Evolutionary conservation across 202 grass and related monocot species (phyloP).

Genomic region (Panicum hallii): DNA sequence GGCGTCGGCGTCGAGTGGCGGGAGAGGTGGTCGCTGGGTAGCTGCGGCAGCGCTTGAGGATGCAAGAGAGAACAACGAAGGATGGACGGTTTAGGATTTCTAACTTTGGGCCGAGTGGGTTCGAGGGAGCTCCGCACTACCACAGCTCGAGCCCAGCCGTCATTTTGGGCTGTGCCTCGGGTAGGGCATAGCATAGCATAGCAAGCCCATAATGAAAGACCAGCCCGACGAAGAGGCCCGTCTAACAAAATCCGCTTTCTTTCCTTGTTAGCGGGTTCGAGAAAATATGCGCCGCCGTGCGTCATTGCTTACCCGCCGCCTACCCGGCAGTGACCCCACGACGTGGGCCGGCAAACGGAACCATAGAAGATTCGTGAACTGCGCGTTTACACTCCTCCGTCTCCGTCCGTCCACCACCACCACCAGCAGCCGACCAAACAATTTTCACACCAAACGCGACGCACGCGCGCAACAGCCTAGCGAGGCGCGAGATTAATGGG

Average conservation of each 20-base stretch:
- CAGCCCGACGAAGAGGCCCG: not conserved
- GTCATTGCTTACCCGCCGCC: slow-evolving; percentile 22
- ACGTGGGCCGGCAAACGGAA: not conserved
- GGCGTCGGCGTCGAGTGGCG: too few species aligned
- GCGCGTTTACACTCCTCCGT: too few species aligned
- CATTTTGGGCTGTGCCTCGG: too few species aligned
- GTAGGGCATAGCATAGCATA: too few species aligned
- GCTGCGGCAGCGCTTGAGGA: too few species aligned
- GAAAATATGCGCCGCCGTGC: not conserved
- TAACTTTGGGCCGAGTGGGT: too few species aligned
- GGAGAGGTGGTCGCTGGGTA: too few species aligned
- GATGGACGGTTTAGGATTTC: too few species aligned
- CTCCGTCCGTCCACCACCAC: too few species aligned
- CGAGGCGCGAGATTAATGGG: not conserved
- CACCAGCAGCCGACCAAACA: too few species aligned
- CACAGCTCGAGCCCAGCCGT: not conserved
- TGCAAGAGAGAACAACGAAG: too few species aligned
- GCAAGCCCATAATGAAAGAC: not conserved
- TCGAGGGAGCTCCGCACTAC: too few species aligned
- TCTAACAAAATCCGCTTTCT: not conserved
- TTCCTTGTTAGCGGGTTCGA: not conserved
- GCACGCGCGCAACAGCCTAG: slow-evolving; percentile 2
- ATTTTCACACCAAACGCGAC: not conserved
- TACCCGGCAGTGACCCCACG: not conserved
- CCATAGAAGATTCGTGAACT: not conserved